Base-by-base conservation (phyloP, 768 basidiomycete species). In the Kwoniella botswanensis region DNA sequence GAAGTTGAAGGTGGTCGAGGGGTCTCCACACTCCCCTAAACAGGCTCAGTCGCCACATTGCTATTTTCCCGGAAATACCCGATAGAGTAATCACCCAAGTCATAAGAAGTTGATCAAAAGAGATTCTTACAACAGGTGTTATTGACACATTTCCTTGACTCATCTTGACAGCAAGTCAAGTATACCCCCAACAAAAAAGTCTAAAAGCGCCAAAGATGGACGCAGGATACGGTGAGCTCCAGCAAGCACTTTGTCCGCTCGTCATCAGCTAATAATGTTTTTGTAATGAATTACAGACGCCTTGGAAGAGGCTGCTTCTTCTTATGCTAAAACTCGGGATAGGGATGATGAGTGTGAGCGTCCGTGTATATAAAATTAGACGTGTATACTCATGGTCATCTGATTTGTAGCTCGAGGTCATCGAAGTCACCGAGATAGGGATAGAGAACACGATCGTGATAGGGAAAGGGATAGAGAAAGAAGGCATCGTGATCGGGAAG, bases 351-450 rank as follows among this genome's bases (percentile, higher is more conserved):
- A 72, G n/a, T 74, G 77, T 71, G 68, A 74, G 66, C 72, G 18
- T 11, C 22, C 42, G 35, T 44, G 54, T 59, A 58, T 18, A 29
- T 53, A 5, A 44, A 2, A 26, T 26, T 4, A 26, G 26, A 26
- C 26, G 26, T 26, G 26, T 26, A 26, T 26, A 26, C 26, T 26
- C 4, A 26, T 26, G 26, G 26, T 15, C 35, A 13, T 24, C 26
- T n/a, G 26, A 9, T 22, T 46, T 22, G 13, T 56, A 76, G 75
- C 65, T 24, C 73, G 76, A 56, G 65, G 74, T 41, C 79, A 80
- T 55, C 71, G 87, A 35, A 86, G 86, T 65, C 89, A 89, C 50
- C 66, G 69, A 44, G 76, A 72, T 41, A 65, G 67, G 60, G 75
- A 78, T 22, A 35, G 35, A 35, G 35, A 35, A 7, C 64, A 68